Evolutionary conservation across 306 rosid species (phyloP), one percentile per base, ranked within the genome.

Genomic region (Macrotyloma uniflorum): DNA sequence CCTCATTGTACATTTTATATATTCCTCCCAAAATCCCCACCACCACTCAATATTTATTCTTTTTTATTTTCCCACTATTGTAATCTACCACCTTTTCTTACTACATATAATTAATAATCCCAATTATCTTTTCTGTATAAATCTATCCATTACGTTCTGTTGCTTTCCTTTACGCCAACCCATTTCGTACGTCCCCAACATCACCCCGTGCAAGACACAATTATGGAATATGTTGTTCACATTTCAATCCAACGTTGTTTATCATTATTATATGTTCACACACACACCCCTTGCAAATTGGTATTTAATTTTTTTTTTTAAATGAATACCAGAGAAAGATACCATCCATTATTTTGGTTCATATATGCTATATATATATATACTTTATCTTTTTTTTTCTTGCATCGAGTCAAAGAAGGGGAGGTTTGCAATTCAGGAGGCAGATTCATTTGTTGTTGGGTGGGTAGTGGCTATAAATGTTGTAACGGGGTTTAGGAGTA

Each of bases 1-100:
- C 47, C 16, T 43, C 63, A 38, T 71, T 85, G 87, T 83, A 83
- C 77, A 77, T 79, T 82, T 69, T 54, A 78, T 67, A 65, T 72
- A 20, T 75, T 61, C 33, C 43, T 8, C 33, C 33, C 33, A 30
- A 30, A 30, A 30, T 30, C 33, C 33, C 68, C 55, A 78, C 62
- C 32, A 51, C 75, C 59, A 70, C 76, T 14, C 66, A 80, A 49
- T 28, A 66, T 67, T 84, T 80, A 77, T 80, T 72, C 85, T 42
- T 84, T 80, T 61, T 20, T 49, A 83, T 83, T 40, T 24, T 72
- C 32, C 15, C 40, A 36, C 26, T 57, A 46, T 8, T 83, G 83
- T 67, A 74, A 72, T 65, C 36, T 47, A 38, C 38, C 47, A 38
- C 43, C 13, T 38, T 75, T 75, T 69, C 54, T 64, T 72, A 30